Base-by-base conservation (phyloP, 208 protist genomes). In the Phytomonas francai region DNA sequence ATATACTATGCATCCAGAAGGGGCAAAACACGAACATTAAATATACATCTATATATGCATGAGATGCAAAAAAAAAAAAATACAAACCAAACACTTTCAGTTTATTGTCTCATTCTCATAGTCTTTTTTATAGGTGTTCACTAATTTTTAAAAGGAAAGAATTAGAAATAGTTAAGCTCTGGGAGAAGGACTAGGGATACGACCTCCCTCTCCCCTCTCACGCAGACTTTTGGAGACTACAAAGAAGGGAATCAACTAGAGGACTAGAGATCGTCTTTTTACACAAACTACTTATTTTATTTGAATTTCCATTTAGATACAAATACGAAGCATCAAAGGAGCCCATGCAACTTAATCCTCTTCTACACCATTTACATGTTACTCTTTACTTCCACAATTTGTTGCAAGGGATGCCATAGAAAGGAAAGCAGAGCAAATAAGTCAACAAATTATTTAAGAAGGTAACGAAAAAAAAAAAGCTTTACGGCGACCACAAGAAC, bases 391-490 rank as follows among this genome's bases (percentile, higher is more conserved):
- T 49, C 14, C 16, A 49, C 39, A 49, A 49, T 49, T 39, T 12
- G 2, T 49, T 49, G 4, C 2, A 65, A 42, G 27, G 61, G 7
- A 62, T 61, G 51, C 27, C 25, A 73, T 63, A 73, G 59, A 31
- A 64, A 63, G 28, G 65, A 68, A 62, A 59, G 33, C 45, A 57
- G 51, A 16, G 45, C 54, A 74, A 42, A 63, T 22, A 42, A 63
- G 33, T 70, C 56, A 69, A 70, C 2, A 67, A 28, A 36, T 39
- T 5, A 30, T 45, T 33, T 25, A 72, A 27, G 36, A 57, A 25
- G 45, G n/a, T n/a, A n/a, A n/a, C n/a, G 5, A 34, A 58, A 22
- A 59, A 61, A 49, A 49, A 49, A 49, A 12, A 19, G 12, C 39
- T 49, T 49, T 49, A 49, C 16, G 16, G 6, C 12, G 39, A 12